Conservation (phyloP, 1,139 yeast genomes). For the Debaryomyces coudertii region DNA sequence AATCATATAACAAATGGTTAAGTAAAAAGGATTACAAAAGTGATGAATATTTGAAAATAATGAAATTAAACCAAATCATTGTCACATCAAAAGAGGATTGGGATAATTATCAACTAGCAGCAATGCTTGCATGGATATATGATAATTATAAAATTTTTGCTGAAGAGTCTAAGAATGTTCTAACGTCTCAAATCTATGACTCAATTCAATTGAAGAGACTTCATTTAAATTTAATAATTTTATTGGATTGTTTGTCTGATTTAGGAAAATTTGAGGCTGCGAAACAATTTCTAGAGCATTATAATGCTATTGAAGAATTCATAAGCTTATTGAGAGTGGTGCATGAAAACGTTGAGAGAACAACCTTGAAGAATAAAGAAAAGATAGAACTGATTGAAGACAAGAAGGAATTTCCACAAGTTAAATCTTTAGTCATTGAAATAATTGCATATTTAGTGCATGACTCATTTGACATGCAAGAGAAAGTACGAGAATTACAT, state of each 20-base stretch:
- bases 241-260: constrained; percentile 56
- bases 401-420: constrained; percentile 55
- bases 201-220: constrained; percentile 14
- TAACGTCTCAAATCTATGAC: constrained; percentile 17
- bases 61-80: constrained; percentile 43
- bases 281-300: constrained; percentile 54
- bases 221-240: constrained; percentile 30
- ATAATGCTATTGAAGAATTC: constrained; percentile 49
- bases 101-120: constrained; percentile 54
- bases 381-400: constrained; percentile 15
- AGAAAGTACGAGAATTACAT: constrained; percentile 62
- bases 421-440: constrained; percentile 64
- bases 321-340: constrained; percentile 49
- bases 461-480: constrained; percentile 61
- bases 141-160: constrained; percentile 37
- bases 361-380: constrained; percentile 20
- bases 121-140: constrained; percentile 58
- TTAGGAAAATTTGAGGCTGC: constrained; percentile 55
- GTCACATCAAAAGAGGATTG: constrained; percentile 55
- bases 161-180: constrained; percentile 14
- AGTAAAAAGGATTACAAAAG: not conserved
- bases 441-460: constrained; percentile 58
- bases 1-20: constrained; percentile 28
- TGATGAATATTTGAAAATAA: constrained; percentile 8
- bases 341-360: constrained; percentile 51